Evolutionary conservation across 1,284 basidiomycete species (phyloP), one percentile per base, ranked within the genome.

Genomic region (Neolentinus lepideus): DNA sequence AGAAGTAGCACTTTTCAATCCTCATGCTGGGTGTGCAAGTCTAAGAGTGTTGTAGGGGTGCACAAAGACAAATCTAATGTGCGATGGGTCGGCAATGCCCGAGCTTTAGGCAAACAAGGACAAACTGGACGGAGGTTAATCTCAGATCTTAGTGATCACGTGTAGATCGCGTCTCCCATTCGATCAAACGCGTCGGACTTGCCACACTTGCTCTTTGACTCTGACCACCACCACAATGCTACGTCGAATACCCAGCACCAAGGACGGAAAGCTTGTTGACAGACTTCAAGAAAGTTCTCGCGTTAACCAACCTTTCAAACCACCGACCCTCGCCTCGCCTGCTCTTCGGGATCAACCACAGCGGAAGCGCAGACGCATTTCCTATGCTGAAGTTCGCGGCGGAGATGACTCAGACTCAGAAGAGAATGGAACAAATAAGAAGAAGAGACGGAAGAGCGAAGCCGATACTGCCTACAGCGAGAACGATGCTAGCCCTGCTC

Each of bases 1-100:
- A 98, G 72, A 92, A 92, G 66, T 92, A 92, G 66, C 90, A 93
- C 76, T 92, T 92, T 73, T 92, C 90, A 59, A 92, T 88, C 66
- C 90, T 81, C 90, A 92, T 92, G 55, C 61, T 61, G 19, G 38
- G 47, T 19, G 25, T 51, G 31, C 45, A 52, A 36, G 24, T 14
- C 27, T 43, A 22, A 29, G 33, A 36, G 38, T 25, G 16, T 12
- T 35, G 16, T 35, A 43, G 16, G n/a, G 16, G 38, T 6, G 38
- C 8, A 43, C n/a, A 16, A 16, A n/a, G 8, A 6, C 38, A 21
- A 43, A 6, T 21, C 16, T n/a, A 43, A 43, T 6, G 33, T 35
- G 33, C 33, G 33, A 35, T 35, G 33, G n/a, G n/a, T n/a, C 29
- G 29, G 29, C 29, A 31, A 31, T 12, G 4, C 29, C 29, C 29